These are phyloP conservation scores for Penicillium oxalicum DNA, from an alignment of 2,329 filamentous ascomycete genomes.

Conservation along the genomic window DNA sequence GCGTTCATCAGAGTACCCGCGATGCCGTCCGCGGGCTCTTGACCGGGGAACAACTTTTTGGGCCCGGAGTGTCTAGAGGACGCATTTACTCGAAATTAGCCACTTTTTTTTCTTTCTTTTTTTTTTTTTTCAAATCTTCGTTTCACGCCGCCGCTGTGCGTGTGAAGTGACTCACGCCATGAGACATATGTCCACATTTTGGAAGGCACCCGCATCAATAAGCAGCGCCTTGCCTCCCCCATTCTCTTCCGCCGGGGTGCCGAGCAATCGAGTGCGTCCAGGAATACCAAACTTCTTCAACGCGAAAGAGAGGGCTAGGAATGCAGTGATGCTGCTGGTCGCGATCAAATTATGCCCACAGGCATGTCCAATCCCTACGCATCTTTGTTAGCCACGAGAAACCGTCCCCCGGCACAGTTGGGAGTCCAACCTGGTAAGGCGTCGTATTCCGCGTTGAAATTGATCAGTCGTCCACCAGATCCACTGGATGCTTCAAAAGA, in stretches of 20 bases:
- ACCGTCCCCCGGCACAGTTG: background rate
- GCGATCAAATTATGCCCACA: constrained; percentile 40
- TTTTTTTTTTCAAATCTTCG: no score
- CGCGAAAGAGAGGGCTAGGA: constrained; percentile 44
- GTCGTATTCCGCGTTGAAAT: constrained; percentile 42
- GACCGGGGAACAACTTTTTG: constrained; percentile 21
- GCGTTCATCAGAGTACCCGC: constrained; percentile 30
- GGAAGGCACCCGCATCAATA: constrained; percentile 41
- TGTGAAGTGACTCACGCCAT: constrained; percentile 34
- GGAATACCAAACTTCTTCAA: constrained; percentile 39
- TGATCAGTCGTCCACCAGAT: constrained; percentile 31
- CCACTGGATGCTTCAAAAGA: constrained; percentile 47
- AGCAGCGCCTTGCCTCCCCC: constrained; percentile 38
- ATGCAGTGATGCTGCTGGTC: constrained; percentile 31
- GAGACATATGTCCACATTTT: constrained; percentile 37
- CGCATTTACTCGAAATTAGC: background rate
- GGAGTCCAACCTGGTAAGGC: constrained; percentile 28
- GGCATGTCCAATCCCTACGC: constrained; percentile 37
- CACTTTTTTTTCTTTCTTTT: no score
- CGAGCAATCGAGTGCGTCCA: constrained; percentile 31
- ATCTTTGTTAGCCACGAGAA: background rate
- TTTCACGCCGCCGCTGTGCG: no score
- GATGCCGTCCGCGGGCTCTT: constrained; percentile 18
- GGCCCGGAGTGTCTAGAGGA: constrained; percentile 21
- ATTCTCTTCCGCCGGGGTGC: constrained; percentile 37